Conservation (phyloP, 164 flowering plant genomes). For the Sedum album region DNA sequence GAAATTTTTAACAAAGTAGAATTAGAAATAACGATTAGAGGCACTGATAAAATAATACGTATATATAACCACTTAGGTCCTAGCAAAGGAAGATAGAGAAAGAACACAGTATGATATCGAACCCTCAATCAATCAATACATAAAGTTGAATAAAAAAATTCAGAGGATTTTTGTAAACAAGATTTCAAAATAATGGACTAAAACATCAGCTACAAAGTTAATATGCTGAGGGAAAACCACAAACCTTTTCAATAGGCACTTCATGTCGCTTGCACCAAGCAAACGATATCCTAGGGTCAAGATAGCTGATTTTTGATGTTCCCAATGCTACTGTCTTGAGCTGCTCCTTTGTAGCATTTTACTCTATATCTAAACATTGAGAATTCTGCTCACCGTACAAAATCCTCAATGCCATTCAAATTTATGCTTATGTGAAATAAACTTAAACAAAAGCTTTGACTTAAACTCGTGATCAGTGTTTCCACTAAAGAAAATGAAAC, state of each 20-base stretch:
- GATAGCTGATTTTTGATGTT: constrained; percentile 91
- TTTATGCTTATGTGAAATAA: background rate
- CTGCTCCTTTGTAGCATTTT: constrained; percentile 76
- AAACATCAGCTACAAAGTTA: background rate
- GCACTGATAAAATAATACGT: too few relatives aligned
- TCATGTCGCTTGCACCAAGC: constrained; percentile 99
- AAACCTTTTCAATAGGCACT: constrained; percentile 97
- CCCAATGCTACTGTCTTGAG: constrained; percentile 90
- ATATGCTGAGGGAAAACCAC: too few relatives aligned
- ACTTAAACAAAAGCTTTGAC: too few relatives aligned
- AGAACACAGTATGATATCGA: background rate
- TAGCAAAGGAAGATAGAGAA: background rate
- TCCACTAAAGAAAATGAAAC: background rate
- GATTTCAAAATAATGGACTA: too few relatives aligned
- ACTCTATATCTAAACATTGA: background rate
- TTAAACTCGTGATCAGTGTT: background rate
- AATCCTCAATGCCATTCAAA: background rate
- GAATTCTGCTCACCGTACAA: background rate
- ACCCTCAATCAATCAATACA: too few relatives aligned
- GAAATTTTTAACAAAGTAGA: background rate
- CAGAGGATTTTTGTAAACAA: too few relatives aligned
- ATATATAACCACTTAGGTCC: background rate
- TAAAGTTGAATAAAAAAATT: too few relatives aligned
- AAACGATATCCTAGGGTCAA: constrained; percentile 92
- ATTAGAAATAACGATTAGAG: background rate